A percentile compares a stretch with the other conserved stretches of the same genome.
Conservation (phyloP, 495 filamentous ascomycete genomes). For the Trichoderma gamsii region DNA sequence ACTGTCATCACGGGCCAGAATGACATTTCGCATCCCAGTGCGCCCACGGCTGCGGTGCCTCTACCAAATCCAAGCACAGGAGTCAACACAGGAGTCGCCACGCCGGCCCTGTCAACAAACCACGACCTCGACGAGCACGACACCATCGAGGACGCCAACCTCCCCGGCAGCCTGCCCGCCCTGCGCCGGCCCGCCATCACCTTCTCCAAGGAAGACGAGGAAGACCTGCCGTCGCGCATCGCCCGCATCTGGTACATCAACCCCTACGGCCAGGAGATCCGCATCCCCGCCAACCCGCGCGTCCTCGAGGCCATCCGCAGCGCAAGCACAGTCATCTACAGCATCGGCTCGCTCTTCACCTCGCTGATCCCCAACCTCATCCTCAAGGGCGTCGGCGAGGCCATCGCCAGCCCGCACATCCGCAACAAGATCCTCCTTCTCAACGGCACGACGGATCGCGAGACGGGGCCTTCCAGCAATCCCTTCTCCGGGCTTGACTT, state of each 20-base stretch:
- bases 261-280: constrained; percentile 87
- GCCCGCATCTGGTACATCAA: constrained; percentile 93
- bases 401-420: constrained; percentile 36
- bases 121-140: constrained; percentile 38
- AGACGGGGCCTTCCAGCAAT: constrained; percentile 60
- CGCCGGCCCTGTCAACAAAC: constrained; percentile 1
- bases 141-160: constrained; percentile 74
- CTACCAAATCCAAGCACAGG: constrained; percentile 20
- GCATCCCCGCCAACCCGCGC: constrained; percentile 70
- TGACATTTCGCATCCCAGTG: constrained; percentile 78
- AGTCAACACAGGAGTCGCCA: neutral
- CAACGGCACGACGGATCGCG: constrained; percentile 76
- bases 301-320: constrained; percentile 59
- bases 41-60: constrained; percentile 42
- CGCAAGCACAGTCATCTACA: constrained; percentile 71
- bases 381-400: constrained; percentile 55
- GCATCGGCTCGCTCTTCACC: constrained; percentile 85
- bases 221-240: constrained; percentile 71
- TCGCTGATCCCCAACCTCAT: constrained; percentile 70
- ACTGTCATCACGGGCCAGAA: constrained; percentile 86
- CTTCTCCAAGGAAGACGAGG: constrained; percentile 63
- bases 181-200: constrained; percentile 72
- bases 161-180: constrained; percentile 74
- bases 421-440: constrained; percentile 77
- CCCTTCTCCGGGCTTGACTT: constrained; percentile 73